Base-by-base conservation (phyloP, 1,284 basidiomycete species). In the Microbotryum violaceum region DNA sequence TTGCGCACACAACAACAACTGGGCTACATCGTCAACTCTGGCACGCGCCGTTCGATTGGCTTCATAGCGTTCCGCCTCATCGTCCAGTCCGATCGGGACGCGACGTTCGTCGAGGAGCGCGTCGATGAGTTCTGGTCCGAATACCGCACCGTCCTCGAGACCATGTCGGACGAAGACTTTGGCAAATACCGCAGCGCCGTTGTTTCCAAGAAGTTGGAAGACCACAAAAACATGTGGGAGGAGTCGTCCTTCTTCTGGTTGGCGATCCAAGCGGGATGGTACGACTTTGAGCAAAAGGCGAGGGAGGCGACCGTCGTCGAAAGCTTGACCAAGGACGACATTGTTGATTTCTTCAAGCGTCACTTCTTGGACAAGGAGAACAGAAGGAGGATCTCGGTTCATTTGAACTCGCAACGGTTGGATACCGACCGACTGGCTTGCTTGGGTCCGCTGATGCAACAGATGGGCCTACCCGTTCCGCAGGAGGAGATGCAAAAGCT, bases 1-100 rank as follows among this genome's bases (percentile, higher is more conserved):
- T 82, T 99, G 48, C 85, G 96, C n/a, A 97, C 94, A 3, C 86
- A 92, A 75, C 91, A 98, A 75, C 96, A 98, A 75, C 82, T 99
- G 0, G 96, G 96, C 14, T 98, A 99, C 74, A 81, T 94, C 54
- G 71, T 72, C 21, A 53, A 64, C 50, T 46, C 45, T 10, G 67
- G 69, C 29, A n/a, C 63, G 3, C 63, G 71, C 47, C 61, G 82
- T 29, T 85, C 86, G 14, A 78, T 81, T 3, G 86, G 84, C 45
- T 82, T 86, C 60, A 82, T 83, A 68, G 93, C 91, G 12, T 77
- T 96, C 69, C 83, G 89, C n/a, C 82, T 98, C 57, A 79, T 93
- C 9, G 83, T 98, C 33, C 96, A 99, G 78, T 91, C 88, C 69
- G 93, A 97, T 78, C 85, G 86, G 58, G 79, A 81, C 29, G 85